phyloP scores from a whole-genome alignment of 768 basidiomycete species.

The Auriscalpium vulgare region DNA sequence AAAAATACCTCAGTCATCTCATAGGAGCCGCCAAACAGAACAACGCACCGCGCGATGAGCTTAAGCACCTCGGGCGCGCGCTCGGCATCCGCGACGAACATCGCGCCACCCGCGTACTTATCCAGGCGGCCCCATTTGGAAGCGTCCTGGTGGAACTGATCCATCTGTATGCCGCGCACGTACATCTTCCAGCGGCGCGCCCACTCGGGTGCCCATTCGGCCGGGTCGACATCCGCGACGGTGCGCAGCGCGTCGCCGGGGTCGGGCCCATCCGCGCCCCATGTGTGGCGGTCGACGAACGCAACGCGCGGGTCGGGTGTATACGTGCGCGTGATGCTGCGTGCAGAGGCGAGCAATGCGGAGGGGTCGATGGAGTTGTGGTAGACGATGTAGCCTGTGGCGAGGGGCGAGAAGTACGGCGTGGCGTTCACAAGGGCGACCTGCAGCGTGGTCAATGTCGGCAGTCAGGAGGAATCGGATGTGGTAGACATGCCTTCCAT shows the following conservation, averaged over 20 bases:
- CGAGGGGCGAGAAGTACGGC: background rate
- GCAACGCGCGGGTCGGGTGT: conserved; percentile 5
- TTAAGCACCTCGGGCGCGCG: conserved; percentile 10
- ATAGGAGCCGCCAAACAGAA: background rate
- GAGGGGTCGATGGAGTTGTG: conserved; percentile 7
- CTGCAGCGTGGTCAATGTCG: background rate
- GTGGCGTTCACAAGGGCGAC: conserved; percentile 9
- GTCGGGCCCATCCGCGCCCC: conserved; percentile 5
- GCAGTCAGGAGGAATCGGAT: too few relatives aligned
- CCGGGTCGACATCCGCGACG: conserved; percentile 10
- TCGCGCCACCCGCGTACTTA: background rate
- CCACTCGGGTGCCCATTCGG: conserved; percentile 11
- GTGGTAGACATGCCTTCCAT: conserved; percentile 8
- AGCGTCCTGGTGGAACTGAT: conserved; percentile 7
- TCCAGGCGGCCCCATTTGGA: conserved; percentile 12
- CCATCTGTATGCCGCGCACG: conserved; percentile 5
- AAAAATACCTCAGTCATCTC: background rate
- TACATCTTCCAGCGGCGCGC: conserved; percentile 14
- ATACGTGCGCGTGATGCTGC: background rate
- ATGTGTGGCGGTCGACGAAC: conserved; percentile 8
- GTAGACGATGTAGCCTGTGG: conserved; percentile 11
- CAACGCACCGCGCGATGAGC: conserved; percentile 5
- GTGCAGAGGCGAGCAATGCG: conserved; percentile 4
- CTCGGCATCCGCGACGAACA: conserved; percentile 10
- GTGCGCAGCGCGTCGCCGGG: conserved; percentile 9